Base-by-base conservation (phyloP, 108 stramenopile genomes). In the Cyclotella cryptica region DNA sequence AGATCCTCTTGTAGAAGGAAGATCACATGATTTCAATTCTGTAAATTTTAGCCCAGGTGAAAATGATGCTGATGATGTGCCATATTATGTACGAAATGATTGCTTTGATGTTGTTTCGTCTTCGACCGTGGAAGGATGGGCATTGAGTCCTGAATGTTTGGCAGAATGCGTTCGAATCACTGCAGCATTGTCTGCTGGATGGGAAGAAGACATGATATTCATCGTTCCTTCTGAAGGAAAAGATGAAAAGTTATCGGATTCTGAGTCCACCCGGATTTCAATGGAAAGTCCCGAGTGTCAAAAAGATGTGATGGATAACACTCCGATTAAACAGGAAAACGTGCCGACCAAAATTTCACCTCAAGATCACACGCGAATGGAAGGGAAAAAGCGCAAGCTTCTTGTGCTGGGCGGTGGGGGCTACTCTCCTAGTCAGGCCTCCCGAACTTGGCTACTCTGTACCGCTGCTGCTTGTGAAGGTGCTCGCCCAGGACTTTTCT, bases 391-490 rank as follows among this genome's bases (percentile, higher is more conserved):
- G 29, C 57, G 74, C 35, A 83, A 83, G 26, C 86, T 87, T 0
- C 71, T 87, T 14, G n/a, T 87, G 12, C 68, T 87, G 3, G 86
- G 86, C 21, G 86, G 84, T 0, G 86, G 86, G 15, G 86, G 86
- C 21, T 87, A 87, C 59, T 59, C 77, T 58, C 84, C 84, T 58
- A 64, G 79, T 21, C 71, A 82, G 52, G 72, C 84, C 19, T 77
- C 86, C 14, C 41, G 84, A 21, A 71, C 86, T n/a, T 79, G 77
- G 63, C 77, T 76, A 1, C 74, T 82, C 1, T 82, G 86, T 72
- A 85, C 86, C 52, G 86, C 83, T 40, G 86, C 86, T 62, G 84
- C 84, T n/a, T 84, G 84, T 71, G 86, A 84, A 43, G 84, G 74
- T 0, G 84, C 77, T 57, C 69, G 83, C 22, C 78, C 74, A 17